phyloP scores from a whole-genome alignment of 163 green algal species.

The Prototheca cutis region DNA sequence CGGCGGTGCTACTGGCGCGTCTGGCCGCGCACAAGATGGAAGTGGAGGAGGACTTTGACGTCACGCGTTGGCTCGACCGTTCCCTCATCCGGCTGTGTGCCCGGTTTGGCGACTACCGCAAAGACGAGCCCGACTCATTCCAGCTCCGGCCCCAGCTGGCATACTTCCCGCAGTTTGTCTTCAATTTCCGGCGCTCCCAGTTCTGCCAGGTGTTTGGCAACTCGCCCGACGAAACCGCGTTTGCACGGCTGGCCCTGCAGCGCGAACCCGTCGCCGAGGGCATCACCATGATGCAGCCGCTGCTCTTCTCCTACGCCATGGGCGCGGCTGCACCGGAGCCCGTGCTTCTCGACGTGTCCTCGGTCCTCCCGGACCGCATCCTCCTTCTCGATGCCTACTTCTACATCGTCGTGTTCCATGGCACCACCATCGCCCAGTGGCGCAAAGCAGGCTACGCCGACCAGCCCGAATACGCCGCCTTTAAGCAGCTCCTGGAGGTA shows the following conservation, averaged over 20 bases:
- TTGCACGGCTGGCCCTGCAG: constrained; percentile 80
- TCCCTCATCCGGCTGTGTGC: constrained; percentile 77
- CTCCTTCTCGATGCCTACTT: constrained; percentile 98
- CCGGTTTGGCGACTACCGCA: constrained; percentile 85
- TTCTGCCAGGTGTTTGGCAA: constrained; percentile 95
- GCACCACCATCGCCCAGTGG: constrained; percentile 87
- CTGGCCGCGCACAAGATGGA: constrained; percentile 87
- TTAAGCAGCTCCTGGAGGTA: constrained; percentile 73
- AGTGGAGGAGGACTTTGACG: constrained; percentile 88
- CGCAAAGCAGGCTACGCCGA: constrained; percentile 86
- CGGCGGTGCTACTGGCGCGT: constrained; percentile 75
- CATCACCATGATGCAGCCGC: constrained; percentile 88
- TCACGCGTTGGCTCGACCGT: constrained; percentile 92
- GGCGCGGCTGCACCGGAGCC: constrained; percentile 57
- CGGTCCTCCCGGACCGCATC: constrained; percentile 83
- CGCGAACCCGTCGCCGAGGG: constrained; percentile 62
- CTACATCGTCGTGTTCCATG: constrained; percentile 94
- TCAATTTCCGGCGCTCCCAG: constrained; percentile 85
- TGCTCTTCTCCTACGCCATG: constrained; percentile 13
- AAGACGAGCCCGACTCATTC: constrained; percentile 85
- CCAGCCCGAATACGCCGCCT: constrained; percentile 81
- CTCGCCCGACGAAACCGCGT: constrained; percentile 94
- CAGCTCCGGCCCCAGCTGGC: constrained; percentile 71
- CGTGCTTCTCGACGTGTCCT: constrained; percentile 91
- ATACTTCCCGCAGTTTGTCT: constrained; percentile 99